Base-by-base conservation (phyloP, 495 filamentous ascomycete species). In the Penicillium subrubescens region DNA sequence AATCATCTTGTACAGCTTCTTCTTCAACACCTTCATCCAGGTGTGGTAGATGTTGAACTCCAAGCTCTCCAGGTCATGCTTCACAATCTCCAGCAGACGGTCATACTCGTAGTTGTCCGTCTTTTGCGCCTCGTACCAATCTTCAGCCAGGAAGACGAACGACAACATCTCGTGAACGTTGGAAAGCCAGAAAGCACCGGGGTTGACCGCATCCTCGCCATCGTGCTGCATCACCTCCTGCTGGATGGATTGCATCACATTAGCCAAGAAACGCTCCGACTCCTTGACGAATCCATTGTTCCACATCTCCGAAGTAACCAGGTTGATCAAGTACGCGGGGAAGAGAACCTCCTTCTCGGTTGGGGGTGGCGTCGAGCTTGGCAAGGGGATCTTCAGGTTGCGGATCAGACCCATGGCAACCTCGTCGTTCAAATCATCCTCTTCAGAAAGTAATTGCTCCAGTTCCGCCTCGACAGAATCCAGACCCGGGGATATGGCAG, bases 1-100 rank as follows among this genome's bases (percentile, higher is more conserved):
- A 71, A 99, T 96, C 95, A 99, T 99, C 84, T 98, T 98, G 69
- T 92, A 91, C 53, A 99, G 84, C 78, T 96, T 97, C 84, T 97
- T 97, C 84, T 99, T 99, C 71, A 99, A 84, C 48, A 97, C 93
- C 83, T 99, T 99, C 95, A 99, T 99, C 95, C 95, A 99, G 12
- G 95, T 99, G 78, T 99, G 96, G 78, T 99, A 99, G 73, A 99
- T 98, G 82, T 99, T 99, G 86, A 99, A 99, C 78, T 99, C 95
- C 50, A 99, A 82, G 77, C 92, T 97, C 81, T 99, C 95, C 56
- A 99, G 83, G 69, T 99, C 95, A 70, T 98, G 95, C 84, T 99
- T 99, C 65, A 98, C 95, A 72, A 99, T 98, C 74, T 99, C 95
- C 71, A 99, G 79, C 35, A 99, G 83, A 65, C 96, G 91, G 79